phyloP scores from a whole-genome alignment of 768 basidiomycete species.

The Tricholoma matsutake region DNA sequence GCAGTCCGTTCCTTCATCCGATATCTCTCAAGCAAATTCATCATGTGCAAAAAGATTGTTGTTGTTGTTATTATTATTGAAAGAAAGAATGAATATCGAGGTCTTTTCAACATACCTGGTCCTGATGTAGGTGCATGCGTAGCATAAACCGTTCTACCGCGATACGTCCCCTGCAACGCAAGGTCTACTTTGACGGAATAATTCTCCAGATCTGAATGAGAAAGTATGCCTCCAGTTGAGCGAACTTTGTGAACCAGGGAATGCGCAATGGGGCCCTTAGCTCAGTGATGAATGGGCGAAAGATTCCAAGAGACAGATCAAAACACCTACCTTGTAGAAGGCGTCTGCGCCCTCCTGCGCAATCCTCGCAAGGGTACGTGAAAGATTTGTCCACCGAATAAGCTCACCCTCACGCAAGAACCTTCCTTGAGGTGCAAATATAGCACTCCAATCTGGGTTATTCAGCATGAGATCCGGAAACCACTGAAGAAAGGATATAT shows the following conservation, averaged over 20 bases:
- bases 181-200: slow-evolving; percentile 68
- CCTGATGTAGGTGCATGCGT: slow-evolving; percentile 84
- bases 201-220: slow-evolving; percentile 65
- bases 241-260: slow-evolving; percentile 69
- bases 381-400: slow-evolving; percentile 71
- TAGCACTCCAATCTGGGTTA: slow-evolving; percentile 71
- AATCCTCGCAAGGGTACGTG: slow-evolving; percentile 70
- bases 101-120: slow-evolving; percentile 40
- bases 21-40: slow-evolving; percentile 88
- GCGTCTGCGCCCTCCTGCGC: slow-evolving; percentile 74
- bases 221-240: slow-evolving; percentile 76
- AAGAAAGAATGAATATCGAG: neutral
- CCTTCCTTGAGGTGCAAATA: slow-evolving; percentile 77
- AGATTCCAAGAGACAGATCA: slow-evolving; percentile 6
- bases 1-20: slow-evolving; percentile 50
- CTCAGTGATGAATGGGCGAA: slow-evolving; percentile 12
- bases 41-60: slow-evolving; percentile 78
- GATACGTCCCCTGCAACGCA: slow-evolving; percentile 78
- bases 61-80: neutral
- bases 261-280: slow-evolving; percentile 79
- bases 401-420: slow-evolving; percentile 73
- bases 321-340: slow-evolving; percentile 67
- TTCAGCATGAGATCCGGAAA: slow-evolving; percentile 56
- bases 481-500: slow-evolving; percentile 27
- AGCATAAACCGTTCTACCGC: slow-evolving; percentile 78